Percentiles rank a stretch among this genome's conserved stretches.
phyloP scores from a whole-genome alignment of 805 yeast genomes.

The Ogataea trehaloabstinens region DNA sequence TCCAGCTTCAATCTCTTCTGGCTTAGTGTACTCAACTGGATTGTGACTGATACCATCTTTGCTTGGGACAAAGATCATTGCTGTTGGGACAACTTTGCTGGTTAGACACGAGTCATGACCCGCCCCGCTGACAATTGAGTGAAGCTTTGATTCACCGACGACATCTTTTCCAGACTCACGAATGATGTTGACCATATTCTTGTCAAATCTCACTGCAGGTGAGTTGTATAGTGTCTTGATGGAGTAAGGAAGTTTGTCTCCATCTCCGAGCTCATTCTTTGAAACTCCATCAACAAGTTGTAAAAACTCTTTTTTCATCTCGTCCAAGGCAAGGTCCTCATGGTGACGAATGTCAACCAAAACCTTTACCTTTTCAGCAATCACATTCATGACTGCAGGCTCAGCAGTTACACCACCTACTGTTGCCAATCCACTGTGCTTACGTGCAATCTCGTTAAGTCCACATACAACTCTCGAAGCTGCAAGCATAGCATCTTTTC shows the following conservation, averaged over 20 bases:
- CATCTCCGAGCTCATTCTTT: slow-evolving; percentile 30
- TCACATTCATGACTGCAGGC: slow-evolving; percentile 66
- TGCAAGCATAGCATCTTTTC: slow-evolving; percentile 61
- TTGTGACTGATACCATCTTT: slow-evolving; percentile 66
- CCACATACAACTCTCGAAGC: slow-evolving; percentile 55
- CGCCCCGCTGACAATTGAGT: slow-evolving; percentile 62
- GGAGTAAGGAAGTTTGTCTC: slow-evolving; percentile 39
- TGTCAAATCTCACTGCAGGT: slow-evolving; percentile 56
- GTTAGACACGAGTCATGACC: slow-evolving; percentile 73
- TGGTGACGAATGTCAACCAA: slow-evolving; percentile 61
- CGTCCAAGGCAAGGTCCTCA: slow-evolving; percentile 39
- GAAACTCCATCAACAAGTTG: slow-evolving; percentile 18
- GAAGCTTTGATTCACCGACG: slow-evolving; percentile 42
- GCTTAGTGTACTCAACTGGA: slow-evolving; percentile 63
- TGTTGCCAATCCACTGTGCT: slow-evolving; percentile 52
- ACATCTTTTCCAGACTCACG: slow-evolving; percentile 48
- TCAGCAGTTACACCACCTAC: slow-evolving; percentile 56
- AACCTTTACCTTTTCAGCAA: slow-evolving; percentile 60
- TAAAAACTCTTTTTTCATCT: slow-evolving; percentile 37
- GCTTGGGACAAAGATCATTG: slow-evolving; percentile 73
- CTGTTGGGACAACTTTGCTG: slow-evolving; percentile 56
- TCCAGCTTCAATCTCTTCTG: slow-evolving; percentile 63
- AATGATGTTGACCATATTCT: slow-evolving; percentile 51
- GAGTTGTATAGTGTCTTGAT: slow-evolving; percentile 39
- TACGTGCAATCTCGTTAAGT: slow-evolving; percentile 54